phyloP scores from a whole-genome alignment of 441 rosid species.

The Populus trichocarpa region DNA sequence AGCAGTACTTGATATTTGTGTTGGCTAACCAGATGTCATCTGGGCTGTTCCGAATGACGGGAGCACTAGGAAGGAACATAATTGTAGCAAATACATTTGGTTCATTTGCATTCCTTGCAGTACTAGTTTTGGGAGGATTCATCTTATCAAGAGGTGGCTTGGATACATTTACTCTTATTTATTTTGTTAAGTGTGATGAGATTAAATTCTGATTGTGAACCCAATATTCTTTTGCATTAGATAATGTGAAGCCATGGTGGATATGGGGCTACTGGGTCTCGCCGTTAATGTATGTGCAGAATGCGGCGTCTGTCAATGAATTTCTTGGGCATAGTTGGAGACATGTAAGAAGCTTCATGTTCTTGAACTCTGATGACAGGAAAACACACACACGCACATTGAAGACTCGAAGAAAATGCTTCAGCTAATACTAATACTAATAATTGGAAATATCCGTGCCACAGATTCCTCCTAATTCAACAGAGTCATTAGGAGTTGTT shows the following conservation, averaged over 20 bases:
- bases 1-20: slow-evolving; percentile 45
- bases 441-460: slow-evolving; percentile 7
- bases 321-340: slow-evolving; percentile 59
- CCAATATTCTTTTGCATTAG: slow-evolving; percentile 27
- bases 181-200: not conserved
- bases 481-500: too few relatives aligned
- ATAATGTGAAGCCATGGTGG: slow-evolving; percentile 62
- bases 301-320: slow-evolving; percentile 60
- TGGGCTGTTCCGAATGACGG: slow-evolving; percentile 50
- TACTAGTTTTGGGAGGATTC: slow-evolving; percentile 66
- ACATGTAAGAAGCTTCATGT: slow-evolving; percentile 33
- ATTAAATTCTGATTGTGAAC: slow-evolving; percentile 8
- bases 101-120: slow-evolving; percentile 44
- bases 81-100: slow-evolving; percentile 64
- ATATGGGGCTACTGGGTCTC: slow-evolving; percentile 73
- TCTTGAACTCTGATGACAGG: not conserved
- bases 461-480: slow-evolving; percentile 39
- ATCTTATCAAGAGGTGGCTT: slow-evolving; percentile 46
- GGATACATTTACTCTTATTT: not conserved
- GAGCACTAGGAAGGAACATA: slow-evolving; percentile 54
- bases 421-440: not conserved
- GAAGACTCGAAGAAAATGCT: not conserved
- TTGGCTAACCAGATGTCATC: slow-evolving; percentile 54
- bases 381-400: not conserved
- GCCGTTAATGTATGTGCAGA: slow-evolving; percentile 64